phyloP scores from a whole-genome alignment of 2,329 filamentous ascomycete genomes.

The Ceratocystis diversiconidia region DNA sequence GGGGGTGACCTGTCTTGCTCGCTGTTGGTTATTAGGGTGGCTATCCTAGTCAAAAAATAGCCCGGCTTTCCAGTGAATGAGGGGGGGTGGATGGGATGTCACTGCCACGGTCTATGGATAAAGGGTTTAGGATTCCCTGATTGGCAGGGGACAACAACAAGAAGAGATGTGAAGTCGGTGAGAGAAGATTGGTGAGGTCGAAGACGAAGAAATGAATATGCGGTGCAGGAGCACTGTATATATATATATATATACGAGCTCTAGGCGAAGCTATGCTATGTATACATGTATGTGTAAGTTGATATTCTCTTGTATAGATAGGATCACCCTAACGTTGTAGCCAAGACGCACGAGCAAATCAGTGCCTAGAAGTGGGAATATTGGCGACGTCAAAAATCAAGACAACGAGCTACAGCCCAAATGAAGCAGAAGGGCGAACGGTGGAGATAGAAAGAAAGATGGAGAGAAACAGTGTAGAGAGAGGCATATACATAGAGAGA shows the following conservation, averaged over 20 bases:
- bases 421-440: background rate
- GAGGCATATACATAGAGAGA: background rate
- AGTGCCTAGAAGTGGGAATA: background rate
- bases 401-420: background rate
- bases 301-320: background rate
- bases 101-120: background rate
- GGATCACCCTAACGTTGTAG: background rate
- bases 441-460: background rate
- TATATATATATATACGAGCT: background rate
- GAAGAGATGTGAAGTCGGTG: background rate
- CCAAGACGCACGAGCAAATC: background rate
- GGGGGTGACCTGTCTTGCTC: too few relatives aligned
- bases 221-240: background rate
- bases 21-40: background rate
- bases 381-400: background rate
- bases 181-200: background rate
- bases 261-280: background rate
- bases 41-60: background rate
- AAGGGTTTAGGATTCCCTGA: background rate
- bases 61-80: background rate
- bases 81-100: background rate
- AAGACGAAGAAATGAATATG: background rate
- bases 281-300: background rate
- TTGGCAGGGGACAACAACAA: background rate
- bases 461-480: background rate